Conservation (phyloP, 2,329 filamentous ascomycete genomes). For the Apiospora rasikravindrae region DNA sequence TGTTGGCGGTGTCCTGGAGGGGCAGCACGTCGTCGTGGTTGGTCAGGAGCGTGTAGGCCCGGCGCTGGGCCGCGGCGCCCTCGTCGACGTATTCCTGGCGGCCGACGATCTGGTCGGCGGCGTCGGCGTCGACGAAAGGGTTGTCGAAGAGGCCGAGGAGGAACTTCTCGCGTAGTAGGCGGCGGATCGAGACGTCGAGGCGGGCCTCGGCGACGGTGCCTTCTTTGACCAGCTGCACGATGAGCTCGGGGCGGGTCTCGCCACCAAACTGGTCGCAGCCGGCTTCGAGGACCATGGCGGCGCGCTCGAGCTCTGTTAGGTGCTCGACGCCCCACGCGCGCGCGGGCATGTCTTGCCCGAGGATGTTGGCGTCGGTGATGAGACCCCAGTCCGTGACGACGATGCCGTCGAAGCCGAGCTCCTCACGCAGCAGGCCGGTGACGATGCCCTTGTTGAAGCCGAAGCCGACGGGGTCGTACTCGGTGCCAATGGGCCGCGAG, state of each 20-base stretch:
- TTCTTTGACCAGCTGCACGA: constrained; percentile 51
- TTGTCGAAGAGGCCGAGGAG: constrained; percentile 56
- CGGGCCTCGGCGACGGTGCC: constrained; percentile 48
- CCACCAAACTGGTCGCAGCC: constrained; percentile 60
- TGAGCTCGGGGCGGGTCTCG: constrained; percentile 52
- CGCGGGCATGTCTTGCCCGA: constrained; percentile 51
- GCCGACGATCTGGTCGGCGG: constrained; percentile 47
- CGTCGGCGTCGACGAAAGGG: constrained; percentile 53
- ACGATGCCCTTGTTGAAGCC: constrained; percentile 57
- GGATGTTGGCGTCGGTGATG: constrained; percentile 49
- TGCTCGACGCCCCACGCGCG: constrained; percentile 57
- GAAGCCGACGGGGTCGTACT: constrained; percentile 54
- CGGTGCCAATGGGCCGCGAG: constrained; percentile 51
- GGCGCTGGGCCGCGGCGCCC: constrained; percentile 42
- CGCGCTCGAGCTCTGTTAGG: constrained; percentile 48
- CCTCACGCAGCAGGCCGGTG: constrained; percentile 51
- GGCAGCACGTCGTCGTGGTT: constrained; percentile 30
- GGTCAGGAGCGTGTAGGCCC: constrained; percentile 33
- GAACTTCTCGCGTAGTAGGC: constrained; percentile 56
- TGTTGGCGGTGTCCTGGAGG: constrained; percentile 21
- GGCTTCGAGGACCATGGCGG: constrained; percentile 51
- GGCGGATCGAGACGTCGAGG: constrained; percentile 51
- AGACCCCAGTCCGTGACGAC: constrained; percentile 59
- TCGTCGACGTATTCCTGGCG: constrained; percentile 47
- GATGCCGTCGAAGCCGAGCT: constrained; percentile 58